Percentiles rank a stretch among this genome's conserved stretches.
Evolutionary conservation across 345 rosid genomes (phyloP).

Genomic region (Salix caprea): DNA sequence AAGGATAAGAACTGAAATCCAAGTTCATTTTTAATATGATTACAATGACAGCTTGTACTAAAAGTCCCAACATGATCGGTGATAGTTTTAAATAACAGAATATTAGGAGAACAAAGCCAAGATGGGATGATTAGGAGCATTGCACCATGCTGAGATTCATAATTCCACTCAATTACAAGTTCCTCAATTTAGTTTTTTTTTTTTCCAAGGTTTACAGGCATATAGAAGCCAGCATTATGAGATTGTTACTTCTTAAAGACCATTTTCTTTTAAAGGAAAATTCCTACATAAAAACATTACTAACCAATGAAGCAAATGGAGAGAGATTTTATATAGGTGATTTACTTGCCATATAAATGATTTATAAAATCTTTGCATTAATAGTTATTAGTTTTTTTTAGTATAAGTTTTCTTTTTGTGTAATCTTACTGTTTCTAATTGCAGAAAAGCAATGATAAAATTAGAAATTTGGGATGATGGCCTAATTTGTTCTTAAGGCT

Average conservation of each 20-base stretch:
- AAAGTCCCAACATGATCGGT: conserved; percentile 1
- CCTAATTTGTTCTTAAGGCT: background rate
- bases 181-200: background rate
- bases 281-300: background rate
- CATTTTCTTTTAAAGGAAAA: background rate
- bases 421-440: background rate
- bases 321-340: background rate
- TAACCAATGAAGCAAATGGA: background rate
- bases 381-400: no score
- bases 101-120: conserved; percentile 3
- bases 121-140: background rate
- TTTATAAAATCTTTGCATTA: background rate
- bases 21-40: conserved; percentile 5
- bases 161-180: background rate
- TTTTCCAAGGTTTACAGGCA: background rate
- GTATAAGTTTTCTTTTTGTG: background rate
- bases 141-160: conserved; percentile 4
- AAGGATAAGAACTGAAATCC: conserved; percentile 14
- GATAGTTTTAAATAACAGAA: conserved; percentile 3
- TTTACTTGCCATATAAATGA: background rate
- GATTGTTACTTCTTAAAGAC: background rate
- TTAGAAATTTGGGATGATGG: background rate
- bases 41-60: background rate
- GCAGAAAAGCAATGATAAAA: background rate
- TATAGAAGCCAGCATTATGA: background rate